Conservation (phyloP, 2,329 filamentous ascomycete genomes). For the Didymella keratinophila region DNA sequence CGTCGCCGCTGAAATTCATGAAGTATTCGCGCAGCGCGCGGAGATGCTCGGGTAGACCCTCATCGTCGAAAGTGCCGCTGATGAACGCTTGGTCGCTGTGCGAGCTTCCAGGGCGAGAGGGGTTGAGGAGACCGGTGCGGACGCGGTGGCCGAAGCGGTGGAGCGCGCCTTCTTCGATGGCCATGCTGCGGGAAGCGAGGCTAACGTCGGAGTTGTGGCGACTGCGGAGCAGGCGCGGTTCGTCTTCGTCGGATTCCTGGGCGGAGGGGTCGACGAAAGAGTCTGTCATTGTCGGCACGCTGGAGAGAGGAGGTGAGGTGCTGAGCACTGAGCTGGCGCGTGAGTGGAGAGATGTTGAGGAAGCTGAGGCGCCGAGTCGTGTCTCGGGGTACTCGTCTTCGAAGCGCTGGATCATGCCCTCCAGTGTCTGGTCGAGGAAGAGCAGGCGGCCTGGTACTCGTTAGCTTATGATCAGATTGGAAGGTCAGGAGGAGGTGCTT, state of each 20-base stretch:
- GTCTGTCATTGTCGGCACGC: conserved; percentile 42
- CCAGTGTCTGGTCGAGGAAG: conserved; percentile 87
- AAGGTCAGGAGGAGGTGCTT: conserved; percentile 52
- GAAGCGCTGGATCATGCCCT: conserved; percentile 92
- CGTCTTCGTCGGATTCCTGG: conserved; percentile 54
- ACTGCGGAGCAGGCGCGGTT: conserved; percentile 57
- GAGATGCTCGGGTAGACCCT: conserved; percentile 53
- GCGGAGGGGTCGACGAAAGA: conserved; percentile 36
- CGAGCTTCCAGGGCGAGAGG: conserved; percentile 31
- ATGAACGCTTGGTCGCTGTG: conserved; percentile 31
- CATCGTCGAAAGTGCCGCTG: conserved; percentile 47
- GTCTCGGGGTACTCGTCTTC: conserved; percentile 97
- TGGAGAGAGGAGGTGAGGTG: conserved; percentile 40
- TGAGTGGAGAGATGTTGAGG: conserved; percentile 40
- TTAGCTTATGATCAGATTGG: conserved; percentile 24
- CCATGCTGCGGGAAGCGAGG: conserved; percentile 69
- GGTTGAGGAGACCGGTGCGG: conserved; percentile 66
- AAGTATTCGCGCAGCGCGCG: conserved; percentile 68
- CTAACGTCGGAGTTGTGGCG: conserved; percentile 73
- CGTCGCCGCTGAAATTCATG: conserved; percentile 68
- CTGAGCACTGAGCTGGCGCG: conserved; percentile 43
- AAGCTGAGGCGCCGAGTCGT: conserved; percentile 58
- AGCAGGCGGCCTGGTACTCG: conserved; percentile 69
- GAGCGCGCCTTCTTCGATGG: conserved; percentile 73
- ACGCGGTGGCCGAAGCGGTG: conserved; percentile 73